Base-by-base conservation (phyloP, 441 rosid species). In the Rhodomyrtus psidioides region DNA sequence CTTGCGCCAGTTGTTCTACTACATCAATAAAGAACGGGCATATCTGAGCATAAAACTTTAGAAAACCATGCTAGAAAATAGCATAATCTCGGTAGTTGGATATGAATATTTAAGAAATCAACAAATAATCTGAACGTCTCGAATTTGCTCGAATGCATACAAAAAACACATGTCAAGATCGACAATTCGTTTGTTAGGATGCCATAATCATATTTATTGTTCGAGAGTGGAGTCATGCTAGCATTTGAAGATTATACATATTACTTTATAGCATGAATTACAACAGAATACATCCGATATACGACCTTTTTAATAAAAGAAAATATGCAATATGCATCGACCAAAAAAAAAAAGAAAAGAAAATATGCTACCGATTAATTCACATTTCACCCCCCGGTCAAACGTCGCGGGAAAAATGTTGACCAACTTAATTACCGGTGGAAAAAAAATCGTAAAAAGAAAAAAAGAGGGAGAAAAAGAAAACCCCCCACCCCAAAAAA, bases 221-320 rank as follows among this genome's bases (percentile, higher is more conserved):
- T 30, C 0, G 3, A 1, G 3, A 1, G 7, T 65, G 1, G 7
- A 65, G 26, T 4, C 7, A 0, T 34, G 46, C 7, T 17, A 65
- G 12, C 12, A 3, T 16, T 28, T 28, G 12, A 62, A 62, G 3
- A 62, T 62, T 30, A 28, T 16, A 9, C 10, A 16, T 1, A 16
- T 60, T 28, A 28, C 6, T 17, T 2, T 9, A 7, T 17, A 30
- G 24, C 6, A 17, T 65, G 26, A 65, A 17, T 30, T 6, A 4
- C 23, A 2, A 15, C 34, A 30, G 3, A 49, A 49, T 10, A 49
- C 51, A 3, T 49, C 49, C 51, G 51, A 49, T 49, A 49, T 10
- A 49, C 13, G 12, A 49, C 12, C 12, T 10, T 46, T 9, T 42
- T 6, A 42, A 42, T 42, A 42, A 10, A 62, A 30, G 24, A 8